Base-by-base conservation (phyloP, 208 protist genomes). In the Acanthamoeba rhysodes region DNA sequence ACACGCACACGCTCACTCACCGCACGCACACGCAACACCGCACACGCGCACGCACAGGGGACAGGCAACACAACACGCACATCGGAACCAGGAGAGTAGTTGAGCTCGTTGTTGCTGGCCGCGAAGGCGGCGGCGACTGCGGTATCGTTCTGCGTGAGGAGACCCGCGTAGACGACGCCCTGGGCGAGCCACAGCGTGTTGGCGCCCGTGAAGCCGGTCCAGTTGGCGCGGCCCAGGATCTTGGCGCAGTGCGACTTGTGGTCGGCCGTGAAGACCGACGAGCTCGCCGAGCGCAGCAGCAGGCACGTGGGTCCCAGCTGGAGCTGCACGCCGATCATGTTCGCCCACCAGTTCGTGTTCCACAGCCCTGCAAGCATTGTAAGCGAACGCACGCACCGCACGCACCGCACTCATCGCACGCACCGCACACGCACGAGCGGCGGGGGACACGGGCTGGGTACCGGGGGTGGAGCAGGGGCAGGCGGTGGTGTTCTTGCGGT, bases 251-350 rank as follows among this genome's bases (percentile, higher is more conserved):
- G 22, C 50, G 24, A n/a, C 80, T 64, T n/a, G 45, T n/a, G 80
- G 8, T 9, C 53, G 50, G 41, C 18, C 27, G 45, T 88, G 80
- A 88, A 64, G 24, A n/a, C 53, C n/a, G 80, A n/a, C 18, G 41
- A 45, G 22, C n/a, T 16, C 4, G 80, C 80, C 22, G 22, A 27
- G 10, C 32, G 45, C 41, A 88, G 50, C 6, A 88, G 50, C 14
- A 88, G 80, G 53, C 80, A 88, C 6, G 50, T 37, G 0, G 80
- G 80, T 0, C 80, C 80, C 2, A 88, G 50, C 0, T 88, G n/a
- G 29, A 88, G 50, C 34, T 88, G 80, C 80, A 66, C 80, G 80
- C 80, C 80, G 53, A 88, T 88, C 80, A 88, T 88, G 80, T 88
- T 88, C 50, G 9, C 3, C 50, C 45, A 88, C 80, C 80, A 88